Conservation (phyloP, 1,139 yeast species). For the Pichiaceae sp. region DNA sequence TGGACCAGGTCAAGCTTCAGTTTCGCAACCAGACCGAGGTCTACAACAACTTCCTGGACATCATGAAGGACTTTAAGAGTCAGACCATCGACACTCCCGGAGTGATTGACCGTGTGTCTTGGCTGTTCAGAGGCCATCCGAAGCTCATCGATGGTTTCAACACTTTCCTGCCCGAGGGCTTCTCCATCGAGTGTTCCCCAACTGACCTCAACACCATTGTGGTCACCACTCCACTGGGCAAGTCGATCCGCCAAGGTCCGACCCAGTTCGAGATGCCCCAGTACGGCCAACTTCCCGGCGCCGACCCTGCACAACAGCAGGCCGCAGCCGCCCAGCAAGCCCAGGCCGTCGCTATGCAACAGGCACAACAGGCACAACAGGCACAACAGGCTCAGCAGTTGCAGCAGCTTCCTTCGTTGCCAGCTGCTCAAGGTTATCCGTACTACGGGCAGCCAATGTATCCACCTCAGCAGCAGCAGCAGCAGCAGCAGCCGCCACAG, state of each 20-base stretch:
- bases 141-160: conserved; percentile 92
- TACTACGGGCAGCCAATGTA: neutral
- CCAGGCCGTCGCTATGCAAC: conserved; percentile 6
- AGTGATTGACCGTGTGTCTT: conserved; percentile 90
- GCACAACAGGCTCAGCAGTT: conserved; percentile 7
- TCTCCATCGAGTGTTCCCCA: conserved; percentile 90
- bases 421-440: neutral
- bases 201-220: conserved; percentile 87
- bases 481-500: conserved; percentile 14
- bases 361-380: conserved; percentile 7
- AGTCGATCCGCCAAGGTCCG: conserved; percentile 60
- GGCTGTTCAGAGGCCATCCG: conserved; percentile 87
- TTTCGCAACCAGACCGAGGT: conserved; percentile 91
- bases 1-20: conserved; percentile 92
- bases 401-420: neutral
- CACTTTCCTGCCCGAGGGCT: conserved; percentile 95
- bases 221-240: conserved; percentile 93
- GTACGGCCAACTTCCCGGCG: conserved; percentile 2
- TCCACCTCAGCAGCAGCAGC: conserved; percentile 6
- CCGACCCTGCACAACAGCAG: conserved; percentile 4
- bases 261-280: conserved; percentile 14
- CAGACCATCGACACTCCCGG: conserved; percentile 97
- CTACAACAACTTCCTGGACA: conserved; percentile 90
- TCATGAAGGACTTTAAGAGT: conserved; percentile 96
- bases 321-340: conserved; percentile 3